These are phyloP conservation scores for Vitis labrusca DNA, from an alignment of 164 flowering plant genomes.

Conservation along the genomic window DNA sequence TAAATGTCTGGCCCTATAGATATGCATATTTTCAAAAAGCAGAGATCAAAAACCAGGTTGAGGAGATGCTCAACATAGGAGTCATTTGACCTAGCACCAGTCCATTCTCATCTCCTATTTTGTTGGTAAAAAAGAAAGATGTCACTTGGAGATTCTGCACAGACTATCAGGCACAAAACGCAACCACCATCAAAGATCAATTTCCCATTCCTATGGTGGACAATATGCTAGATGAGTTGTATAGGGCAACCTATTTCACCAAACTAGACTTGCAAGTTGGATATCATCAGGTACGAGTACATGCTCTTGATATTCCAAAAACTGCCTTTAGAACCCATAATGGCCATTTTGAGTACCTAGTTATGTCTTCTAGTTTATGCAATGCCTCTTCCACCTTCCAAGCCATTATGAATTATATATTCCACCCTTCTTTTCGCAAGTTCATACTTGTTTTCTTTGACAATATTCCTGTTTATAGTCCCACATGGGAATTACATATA, in stretches of 20 bases:
- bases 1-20: too few species aligned
- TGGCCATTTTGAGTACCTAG: background rate
- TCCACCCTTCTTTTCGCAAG: background rate
- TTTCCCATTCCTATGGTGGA: slow-evolving; percentile 4
- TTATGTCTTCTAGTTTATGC: background rate
- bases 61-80: too few species aligned
- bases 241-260: background rate
- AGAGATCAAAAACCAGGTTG: too few species aligned
- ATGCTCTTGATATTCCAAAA: background rate
- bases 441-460: background rate
- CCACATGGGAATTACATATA: background rate
- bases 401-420: background rate
- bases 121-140: background rate
- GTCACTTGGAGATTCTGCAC: background rate
- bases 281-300: background rate
- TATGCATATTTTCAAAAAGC: too few species aligned
- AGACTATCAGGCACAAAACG: slow-evolving; percentile 1
- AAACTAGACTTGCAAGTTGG: background rate
- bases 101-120: background rate
- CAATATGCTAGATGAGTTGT: background rate
- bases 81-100: too few species aligned
- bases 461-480: background rate
- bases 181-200: background rate
- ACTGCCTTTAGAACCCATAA: background rate
- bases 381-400: slow-evolving; percentile 1